Evolutionary conservation across 2,329 filamentous ascomycete genomes (phyloP), one percentile per base, ranked within the genome.

Genomic region (Apiospora sp.): DNA sequence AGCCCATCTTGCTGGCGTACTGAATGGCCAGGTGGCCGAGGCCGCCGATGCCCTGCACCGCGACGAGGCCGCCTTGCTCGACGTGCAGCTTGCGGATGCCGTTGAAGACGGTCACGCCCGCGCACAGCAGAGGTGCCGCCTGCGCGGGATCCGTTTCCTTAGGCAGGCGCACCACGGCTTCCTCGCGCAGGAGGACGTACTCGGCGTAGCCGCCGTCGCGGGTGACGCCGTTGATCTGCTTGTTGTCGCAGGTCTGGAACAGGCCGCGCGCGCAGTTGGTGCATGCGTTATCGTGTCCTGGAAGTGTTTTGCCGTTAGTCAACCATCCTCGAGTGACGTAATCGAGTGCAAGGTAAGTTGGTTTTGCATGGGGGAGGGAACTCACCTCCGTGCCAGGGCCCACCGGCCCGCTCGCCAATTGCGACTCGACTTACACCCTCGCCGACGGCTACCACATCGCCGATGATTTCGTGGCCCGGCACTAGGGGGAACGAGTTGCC

Each of bases 21-120:
- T 95, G 93, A 43, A 95, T 90, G 0, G 92, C 93, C 43, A 96
- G 81, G 81, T 96, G 93, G 2, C 93, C 93, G 0, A 95, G 86
- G 1, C 93, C 94, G 69, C 94, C 91, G 3, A 96, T 85, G 19
- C 93, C 94, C 74, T 95, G 90, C 30, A 91, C 79, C 30, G 88
- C 89, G 0, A 91, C 86, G 0, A 87, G 74, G n/a, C 82, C 84
- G 13, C 89, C 89, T 72, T 87, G 85, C 76, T 86, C 83, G 64
- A 90, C 82, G 34, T 84, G 79, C 75, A 88, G 83, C 80, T 89
- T 88, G 74, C 89, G 86, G 70, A 91, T 87, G 24, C 83, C 82
- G 80, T 91, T 91, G 81, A 90, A 91, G 13, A 90, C 88, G 14
- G 89, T 92, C n/a, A 91, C 87, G 22, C 90, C 90, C 0, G 90